Conservation (phyloP, 2,329 filamentous ascomycete genomes). For the Colletotrichum liaoningense region DNA sequence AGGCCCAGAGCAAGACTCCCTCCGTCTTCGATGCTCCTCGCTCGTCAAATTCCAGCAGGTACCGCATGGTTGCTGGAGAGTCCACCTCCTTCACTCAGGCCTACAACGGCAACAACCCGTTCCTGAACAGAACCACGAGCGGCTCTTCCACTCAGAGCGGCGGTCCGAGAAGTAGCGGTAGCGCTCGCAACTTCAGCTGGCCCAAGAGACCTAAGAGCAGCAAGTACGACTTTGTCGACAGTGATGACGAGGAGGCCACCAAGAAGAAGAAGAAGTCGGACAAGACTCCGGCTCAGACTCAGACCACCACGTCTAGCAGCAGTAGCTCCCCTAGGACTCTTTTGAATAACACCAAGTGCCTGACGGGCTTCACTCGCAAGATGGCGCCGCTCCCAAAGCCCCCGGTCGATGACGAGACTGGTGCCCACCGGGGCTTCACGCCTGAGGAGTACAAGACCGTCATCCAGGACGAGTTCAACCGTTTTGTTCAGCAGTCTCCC, state of each 20-base stretch:
- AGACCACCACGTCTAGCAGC: background rate
- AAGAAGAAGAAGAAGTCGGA: background rate
- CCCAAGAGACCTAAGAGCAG: background rate
- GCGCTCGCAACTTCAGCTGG: conserved; percentile 28
- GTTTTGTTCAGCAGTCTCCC: conserved; percentile 11
- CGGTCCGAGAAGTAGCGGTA: background rate
- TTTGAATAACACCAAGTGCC: background rate
- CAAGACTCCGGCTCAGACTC: background rate
- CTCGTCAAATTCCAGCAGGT: background rate
- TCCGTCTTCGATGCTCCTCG: background rate
- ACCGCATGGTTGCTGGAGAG: background rate
- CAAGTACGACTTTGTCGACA: background rate
- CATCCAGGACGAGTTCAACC: conserved; percentile 22
- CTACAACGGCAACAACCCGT: background rate
- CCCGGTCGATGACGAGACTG: background rate
- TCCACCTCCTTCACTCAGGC: background rate
- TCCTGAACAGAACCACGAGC: background rate
- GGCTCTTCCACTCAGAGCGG: background rate
- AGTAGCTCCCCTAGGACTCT: background rate
- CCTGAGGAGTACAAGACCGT: conserved; percentile 17
- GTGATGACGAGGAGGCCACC: background rate
- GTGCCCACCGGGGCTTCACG: conserved; percentile 7
- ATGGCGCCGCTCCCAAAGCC: background rate
- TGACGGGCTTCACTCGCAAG: background rate
- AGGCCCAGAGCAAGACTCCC: background rate